phyloP scores from a whole-genome alignment of 2,329 filamentous ascomycete species.

The Corniculantispora saksenae region DNA sequence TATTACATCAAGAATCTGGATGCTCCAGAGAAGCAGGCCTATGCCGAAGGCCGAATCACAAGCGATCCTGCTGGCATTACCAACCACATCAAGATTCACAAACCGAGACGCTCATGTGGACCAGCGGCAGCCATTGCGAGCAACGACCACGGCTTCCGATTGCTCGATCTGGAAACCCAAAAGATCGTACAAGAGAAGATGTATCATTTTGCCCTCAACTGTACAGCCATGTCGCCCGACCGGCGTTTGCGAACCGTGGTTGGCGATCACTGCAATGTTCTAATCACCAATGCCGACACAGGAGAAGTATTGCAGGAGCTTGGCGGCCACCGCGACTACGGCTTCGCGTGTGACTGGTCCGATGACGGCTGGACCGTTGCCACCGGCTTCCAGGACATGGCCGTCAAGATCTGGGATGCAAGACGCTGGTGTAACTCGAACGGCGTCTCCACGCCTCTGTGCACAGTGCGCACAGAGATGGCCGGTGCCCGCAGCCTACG shows the following conservation, averaged over 20 bases:
- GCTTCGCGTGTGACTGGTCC: constrained; percentile 79
- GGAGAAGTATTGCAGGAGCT: constrained; percentile 60
- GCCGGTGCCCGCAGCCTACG: constrained; percentile 67
- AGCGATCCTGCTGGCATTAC: constrained; percentile 57
- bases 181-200: constrained; percentile 53
- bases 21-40: constrained; percentile 36
- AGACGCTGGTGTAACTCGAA: constrained; percentile 63
- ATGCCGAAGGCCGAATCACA: constrained; percentile 50
- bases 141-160: constrained; percentile 61
- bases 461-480: constrained; percentile 63
- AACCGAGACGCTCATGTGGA: constrained; percentile 50
- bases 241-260: constrained; percentile 71
- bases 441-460: constrained; percentile 49
- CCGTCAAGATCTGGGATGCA: constrained; percentile 75
- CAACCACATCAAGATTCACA: constrained; percentile 63
- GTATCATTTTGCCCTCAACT: constrained; percentile 69
- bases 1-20: constrained; percentile 53
- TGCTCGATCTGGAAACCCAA: constrained; percentile 60
- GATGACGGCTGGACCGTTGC: constrained; percentile 75
- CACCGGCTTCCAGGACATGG: constrained; percentile 75
- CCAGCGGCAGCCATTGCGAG: constrained; percentile 63
- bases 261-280: constrained; percentile 65
- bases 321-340: constrained; percentile 66
- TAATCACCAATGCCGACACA: constrained; percentile 70
- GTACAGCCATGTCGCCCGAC: constrained; percentile 71